Base-by-base conservation (phyloP, 495 filamentous ascomycete genomes). In the Aspergillus ellipticus region DNA sequence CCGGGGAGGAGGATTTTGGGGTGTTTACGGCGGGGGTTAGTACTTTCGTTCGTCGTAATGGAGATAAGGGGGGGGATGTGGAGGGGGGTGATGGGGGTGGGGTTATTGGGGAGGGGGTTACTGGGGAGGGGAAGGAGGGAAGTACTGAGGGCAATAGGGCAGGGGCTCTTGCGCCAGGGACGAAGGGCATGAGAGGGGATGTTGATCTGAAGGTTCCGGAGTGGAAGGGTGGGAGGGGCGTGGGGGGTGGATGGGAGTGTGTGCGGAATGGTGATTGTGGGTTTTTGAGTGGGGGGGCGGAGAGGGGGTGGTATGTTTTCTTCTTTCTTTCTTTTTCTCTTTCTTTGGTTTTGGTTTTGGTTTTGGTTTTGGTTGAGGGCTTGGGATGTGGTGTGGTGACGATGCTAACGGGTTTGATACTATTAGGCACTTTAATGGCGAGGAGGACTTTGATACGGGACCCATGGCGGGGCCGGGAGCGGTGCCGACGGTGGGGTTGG, bases 11-110 rank as follows among this genome's bases (percentile, higher is more conserved):
- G 54, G 94, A 97, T 68, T 96, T 97, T 62, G 75, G 76, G 52
- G 86, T 90, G n/a, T 96, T 86, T 61, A 97, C 94, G 15, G 91
- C 89, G 62, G 85, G 87, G 1, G 57, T 98, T 58, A 89, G 82
- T 55, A 85, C 77, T 20, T 89, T 87, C 69, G 64, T 62, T 17
- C 66, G 45, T 2, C 21, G 45, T 15, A 22, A 10, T 16, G 42
- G 3, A 2, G 1, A 4, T 8, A 11, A 20, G 35, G 47, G 37
- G 50, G 48, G 54, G 47, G 53, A 43, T 28, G 39, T 26, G 29
- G 20, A 78, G 79, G 64, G 51, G 52, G 28, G n/a, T n/a, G n/a
- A n/a, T n/a, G n/a, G n/a, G n/a, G n/a, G n/a, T n/a, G n/a, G n/a
- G n/a, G n/a, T n/a, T n/a, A n/a, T n/a, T n/a, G n/a, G n/a, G n/a